Base-by-base conservation (phyloP, 148 eudicot genomes). In the Amaranthus cruentus region DNA sequence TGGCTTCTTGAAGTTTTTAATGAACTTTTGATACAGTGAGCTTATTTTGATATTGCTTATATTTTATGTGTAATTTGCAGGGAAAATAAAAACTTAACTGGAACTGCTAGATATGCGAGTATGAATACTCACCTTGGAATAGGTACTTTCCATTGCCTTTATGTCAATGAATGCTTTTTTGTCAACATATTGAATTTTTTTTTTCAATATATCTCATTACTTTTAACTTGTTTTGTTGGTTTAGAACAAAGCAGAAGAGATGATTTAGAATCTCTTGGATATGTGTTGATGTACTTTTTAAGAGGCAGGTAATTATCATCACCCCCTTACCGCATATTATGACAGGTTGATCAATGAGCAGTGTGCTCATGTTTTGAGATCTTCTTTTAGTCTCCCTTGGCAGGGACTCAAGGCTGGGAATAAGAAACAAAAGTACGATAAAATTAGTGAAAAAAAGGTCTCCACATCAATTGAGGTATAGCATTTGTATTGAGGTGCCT, bases 251-350 rank as follows among this genome's bases (percentile, higher is more conserved):
- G 98, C 82, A 84, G 98, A 68, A 89, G 98, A 76, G 98, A 93
- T 83, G 98, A 91, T 80, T 86, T 94, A 73, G 98, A 94, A 78
- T 94, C 98, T 77, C 98, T 94, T 83, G 98, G 98, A 65, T 91
- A 86, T 81, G 91, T 94, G 69, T 87, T 94, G 38, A 84, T 94
- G 96, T 94, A 94, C 76, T 94, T 94, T 74, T 79, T 94, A 38
- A 87, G 88, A 79, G 98, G 98, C 84, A 91, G 98, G 98, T 94
- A 76, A 76, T 65, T 62, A 52, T 76, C 59, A 5, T 52, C 58
- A 47, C 55, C 67, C 38, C 61, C 49, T 55, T 47, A 72, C 21
- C 50, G 18, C 46, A 44, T 67, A 74, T 53, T 62, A 15, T 18
- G 59, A 44, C 1, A 47, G 66, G 55, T 28, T 76, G 63, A n/a